Conservation (phyloP, 1,284 basidiomycete species). For the Athelia sp. region DNA sequence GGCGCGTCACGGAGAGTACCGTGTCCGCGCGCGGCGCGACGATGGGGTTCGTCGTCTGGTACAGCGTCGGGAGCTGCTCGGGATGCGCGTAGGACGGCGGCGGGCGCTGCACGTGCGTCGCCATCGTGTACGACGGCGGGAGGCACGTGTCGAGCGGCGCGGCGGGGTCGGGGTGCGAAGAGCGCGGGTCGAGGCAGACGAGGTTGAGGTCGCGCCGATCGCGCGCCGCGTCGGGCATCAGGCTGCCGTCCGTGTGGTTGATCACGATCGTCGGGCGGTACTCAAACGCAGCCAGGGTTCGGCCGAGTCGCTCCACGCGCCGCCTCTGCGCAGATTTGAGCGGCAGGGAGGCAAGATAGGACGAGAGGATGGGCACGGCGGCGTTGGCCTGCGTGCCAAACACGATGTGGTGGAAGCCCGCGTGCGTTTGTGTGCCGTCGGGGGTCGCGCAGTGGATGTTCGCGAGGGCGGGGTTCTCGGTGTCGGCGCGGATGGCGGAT, state of each 20-base stretch:
- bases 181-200: slow-evolving; percentile 19
- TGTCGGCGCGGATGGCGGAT: slow-evolving; percentile 33
- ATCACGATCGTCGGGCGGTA: slow-evolving; percentile 56
- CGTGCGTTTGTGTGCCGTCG: slow-evolving; percentile 20
- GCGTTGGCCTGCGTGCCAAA: slow-evolving; percentile 69
- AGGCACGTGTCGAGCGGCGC: slow-evolving; percentile 19
- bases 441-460: slow-evolving; percentile 32
- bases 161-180: not conserved
- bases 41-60: slow-evolving; percentile 74
- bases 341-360: slow-evolving; percentile 34
- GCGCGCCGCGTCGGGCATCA: slow-evolving; percentile 42
- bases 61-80: slow-evolving; percentile 35
- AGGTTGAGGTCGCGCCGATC: slow-evolving; percentile 69
- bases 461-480: slow-evolving; percentile 23
- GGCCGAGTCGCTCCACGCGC: no score
- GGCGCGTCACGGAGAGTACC: slow-evolving; percentile 50
- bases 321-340: slow-evolving; percentile 26
- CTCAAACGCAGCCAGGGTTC: slow-evolving; percentile 39
- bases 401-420: slow-evolving; percentile 60
- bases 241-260: slow-evolving; percentile 58
- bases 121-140: slow-evolving; percentile 52
- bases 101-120: slow-evolving; percentile 48
- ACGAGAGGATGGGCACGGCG: slow-evolving; percentile 42
- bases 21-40: slow-evolving; percentile 40
- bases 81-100: slow-evolving; percentile 23